Evolutionary conservation across 2,329 filamentous ascomycete genomes (phyloP).

Genomic region (Phaeosphaeriaceae sp.): DNA sequence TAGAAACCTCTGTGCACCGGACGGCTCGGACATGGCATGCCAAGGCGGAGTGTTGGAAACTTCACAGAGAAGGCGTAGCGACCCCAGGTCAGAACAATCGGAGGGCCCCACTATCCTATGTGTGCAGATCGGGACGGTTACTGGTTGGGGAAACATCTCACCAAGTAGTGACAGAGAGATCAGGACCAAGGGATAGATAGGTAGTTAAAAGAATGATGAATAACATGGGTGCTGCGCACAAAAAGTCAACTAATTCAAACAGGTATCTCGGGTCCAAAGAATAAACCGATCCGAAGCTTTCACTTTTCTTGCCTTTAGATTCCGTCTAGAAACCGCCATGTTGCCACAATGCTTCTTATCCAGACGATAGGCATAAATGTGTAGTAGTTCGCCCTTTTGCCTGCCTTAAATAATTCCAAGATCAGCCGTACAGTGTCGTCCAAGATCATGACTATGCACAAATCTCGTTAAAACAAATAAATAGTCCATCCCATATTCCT

Average conservation of each 20-base stretch:
- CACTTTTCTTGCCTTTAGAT: slow-evolving; percentile 23
- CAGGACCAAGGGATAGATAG: neutral
- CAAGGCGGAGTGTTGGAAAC: no score
- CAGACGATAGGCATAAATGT: slow-evolving; percentile 4
- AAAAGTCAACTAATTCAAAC: slow-evolving; percentile 15
- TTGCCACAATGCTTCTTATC: slow-evolving; percentile 4
- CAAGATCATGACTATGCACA: slow-evolving; percentile 23
- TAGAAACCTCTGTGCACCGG: no score
- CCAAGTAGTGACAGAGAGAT: neutral
- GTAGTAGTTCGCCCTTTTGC: slow-evolving; percentile 6
- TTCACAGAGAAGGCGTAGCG: no score
- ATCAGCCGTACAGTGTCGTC: slow-evolving; percentile 32
- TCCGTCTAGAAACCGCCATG: slow-evolving; percentile 13
- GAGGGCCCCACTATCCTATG: slow-evolving; percentile 10
- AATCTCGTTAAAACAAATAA: slow-evolving; percentile 19
- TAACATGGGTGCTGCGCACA: neutral
- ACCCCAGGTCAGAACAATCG: no score
- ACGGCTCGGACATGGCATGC: no score
- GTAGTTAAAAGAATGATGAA: neutral
- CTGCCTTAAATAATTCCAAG: slow-evolving; percentile 7
- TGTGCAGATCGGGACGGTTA: slow-evolving; percentile 15
- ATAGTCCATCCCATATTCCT: slow-evolving; percentile 17
- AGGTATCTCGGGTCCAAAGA: slow-evolving; percentile 21
- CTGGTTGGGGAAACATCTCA: slow-evolving; percentile 19
- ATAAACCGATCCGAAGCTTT: slow-evolving; percentile 21